Base-by-base conservation (phyloP, 257 asterid genomes). In the Solanum clarkiae region DNA sequence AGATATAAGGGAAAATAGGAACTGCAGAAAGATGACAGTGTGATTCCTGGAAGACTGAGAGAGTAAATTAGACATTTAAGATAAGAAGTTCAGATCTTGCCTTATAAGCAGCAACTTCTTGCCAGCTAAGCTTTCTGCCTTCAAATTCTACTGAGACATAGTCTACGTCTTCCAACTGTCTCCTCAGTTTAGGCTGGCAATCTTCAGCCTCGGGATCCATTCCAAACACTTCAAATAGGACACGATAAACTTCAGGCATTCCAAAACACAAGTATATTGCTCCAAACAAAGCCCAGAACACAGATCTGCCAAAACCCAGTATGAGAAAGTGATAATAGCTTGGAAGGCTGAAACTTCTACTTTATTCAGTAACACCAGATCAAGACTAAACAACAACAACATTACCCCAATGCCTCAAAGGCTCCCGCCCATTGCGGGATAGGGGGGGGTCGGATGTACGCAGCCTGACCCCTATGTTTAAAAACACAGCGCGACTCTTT, bases 261-360 rank as follows among this genome's bases (percentile, higher is more conserved):
- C 99, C 99, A 89, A 94, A 97, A 87, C 99, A 97, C 91, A 97
- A 87, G 88, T 97, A 95, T 86, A 97, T 95, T 87, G 99, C 98
- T 80, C 98, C 99, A 93, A 97, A 97, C 91, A 97, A 90, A 57
- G 98, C 99, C 99, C 98, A 97, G 86, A 97, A 94, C 40, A 97
- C 99, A 63, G 98, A 94, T 87, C 99, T 97, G 94, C 62, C 86
- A 88, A 57, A 68, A 83, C 26, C 47, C 0, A 77, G 17, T 51
- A 26, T 26, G 26, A 77, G 82, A 0, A 0, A 77, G 17, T 24
- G 62, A 0, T 16, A 77, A 26, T 77, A 51, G 26, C 1, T 77
- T 51, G 82, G 17, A 32, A 77, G 3, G 3, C 47, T 51, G 24
- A 15, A 0, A 32, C 36, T 32, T 32, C 36, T 32, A 32, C 36